Base-by-base conservation (phyloP, 805 yeast genomes). In the Zygoascus flipseniorum region DNA sequence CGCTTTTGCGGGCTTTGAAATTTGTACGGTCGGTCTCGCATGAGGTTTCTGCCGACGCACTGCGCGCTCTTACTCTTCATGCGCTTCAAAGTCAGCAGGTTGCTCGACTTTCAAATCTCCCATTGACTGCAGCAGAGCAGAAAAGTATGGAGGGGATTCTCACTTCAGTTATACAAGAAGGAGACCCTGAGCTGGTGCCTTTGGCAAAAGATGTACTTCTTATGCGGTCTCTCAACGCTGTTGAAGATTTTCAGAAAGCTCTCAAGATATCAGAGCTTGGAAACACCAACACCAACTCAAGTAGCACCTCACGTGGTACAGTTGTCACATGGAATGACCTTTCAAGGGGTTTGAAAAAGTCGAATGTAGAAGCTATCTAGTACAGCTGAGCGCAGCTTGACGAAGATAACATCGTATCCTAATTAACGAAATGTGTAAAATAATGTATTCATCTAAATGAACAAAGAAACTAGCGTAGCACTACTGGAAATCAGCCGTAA, bases 101-200 rank as follows among this genome's bases (percentile, higher is more conserved):
- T n/a, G 46, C 39, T 55, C 47, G 63, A n/a, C 52, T 60, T 20
- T 57, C 62, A 16, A 60, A 54, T 32, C 42, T 54, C 39, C 54
- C 60, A 2, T 47, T 60, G 2, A 50, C 54, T 8, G 46, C 35
- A 14, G 13, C 14, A 8, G 64, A 60, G 32, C 26, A 51, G 10
- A 32, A 31, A 20, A 10, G 32, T 14, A 52, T 60, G 16, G 48
- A 57, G 31, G 48, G 46, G 13, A 41, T 49, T 10, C 52, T 59
- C 35, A 19, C 46, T 16, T 50, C 47, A 8, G 47, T 54, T 16
- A 32, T 47, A 32, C 41, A 46, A 11, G 39, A 41, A 9, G 10
- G 31, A 14, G 26, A 19, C 11, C 43, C 52, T 19, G 53, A 20
- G 16, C 20, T 50, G 19, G 26, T 49, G 10, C 26, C 49, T 31